phyloP scores from a whole-genome alignment of 2,329 filamentous ascomycete species.

The Orbilia javanica region DNA sequence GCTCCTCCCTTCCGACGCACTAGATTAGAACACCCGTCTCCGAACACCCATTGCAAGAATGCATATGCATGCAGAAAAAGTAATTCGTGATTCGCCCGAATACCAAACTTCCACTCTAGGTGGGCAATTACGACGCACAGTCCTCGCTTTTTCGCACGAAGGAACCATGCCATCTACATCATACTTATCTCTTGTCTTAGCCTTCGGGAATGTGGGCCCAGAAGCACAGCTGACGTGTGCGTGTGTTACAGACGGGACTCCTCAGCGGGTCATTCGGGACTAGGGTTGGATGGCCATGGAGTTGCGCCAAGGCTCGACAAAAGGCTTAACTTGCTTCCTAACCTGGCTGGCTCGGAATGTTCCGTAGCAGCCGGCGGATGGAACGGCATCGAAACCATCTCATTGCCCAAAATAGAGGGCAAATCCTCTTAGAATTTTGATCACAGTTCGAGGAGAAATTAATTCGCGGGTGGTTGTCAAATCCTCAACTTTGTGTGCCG shows the following conservation, averaged over 20 bases:
- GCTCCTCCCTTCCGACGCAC: background rate
- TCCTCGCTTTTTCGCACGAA: conserved; percentile 33
- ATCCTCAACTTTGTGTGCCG: too few relatives aligned
- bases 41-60: too few relatives aligned
- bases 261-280: background rate
- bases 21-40: too few relatives aligned
- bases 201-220: conserved; percentile 1
- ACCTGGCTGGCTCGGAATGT: conserved; percentile 34
- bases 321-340: conserved; percentile 47
- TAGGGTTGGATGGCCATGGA: conserved; percentile 2
- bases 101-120: background rate
- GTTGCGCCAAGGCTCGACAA: conserved; percentile 54
- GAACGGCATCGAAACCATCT: background rate
- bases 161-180: conserved; percentile 17
- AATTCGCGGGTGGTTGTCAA: background rate
- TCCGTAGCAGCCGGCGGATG: conserved; percentile 4
- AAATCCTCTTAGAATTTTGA: too few relatives aligned
- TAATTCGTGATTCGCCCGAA: conserved; percentile 7
- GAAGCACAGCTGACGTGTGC: conserved; percentile 54
- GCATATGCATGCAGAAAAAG: background rate
- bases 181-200: conserved; percentile 20
- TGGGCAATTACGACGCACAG: background rate
- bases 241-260: conserved; percentile 29
- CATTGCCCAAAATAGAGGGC: background rate
- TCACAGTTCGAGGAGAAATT: background rate